Percentiles rank a stretch among this genome's conserved stretches.
Conservation (phyloP, 164 flowering plant species). For the Magnolia officinalis region DNA sequence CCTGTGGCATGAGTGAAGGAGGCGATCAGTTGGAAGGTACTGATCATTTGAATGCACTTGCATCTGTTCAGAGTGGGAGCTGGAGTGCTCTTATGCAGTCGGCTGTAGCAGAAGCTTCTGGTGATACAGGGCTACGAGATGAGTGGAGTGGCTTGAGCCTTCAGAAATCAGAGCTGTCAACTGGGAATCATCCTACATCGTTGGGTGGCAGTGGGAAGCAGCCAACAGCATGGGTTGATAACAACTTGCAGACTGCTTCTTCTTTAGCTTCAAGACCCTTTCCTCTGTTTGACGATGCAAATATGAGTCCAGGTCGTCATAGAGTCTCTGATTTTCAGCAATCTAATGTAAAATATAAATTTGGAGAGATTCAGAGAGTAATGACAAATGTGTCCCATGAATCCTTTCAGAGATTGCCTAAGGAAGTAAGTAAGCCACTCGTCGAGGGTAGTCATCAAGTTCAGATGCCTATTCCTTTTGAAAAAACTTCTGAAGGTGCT, state of each 20-base stretch:
- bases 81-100: constrained; percentile 99
- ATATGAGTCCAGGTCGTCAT: constrained; percentile 21
- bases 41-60: constrained; percentile 34
- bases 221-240: constrained; percentile 39
- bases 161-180: constrained; percentile 49
- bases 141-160: constrained; percentile 81
- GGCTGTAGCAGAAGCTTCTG: constrained; percentile 81
- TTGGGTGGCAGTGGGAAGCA: constrained; percentile 36
- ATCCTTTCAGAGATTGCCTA: background rate
- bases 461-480: constrained; percentile 31
- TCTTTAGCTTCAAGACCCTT: constrained; percentile 43
- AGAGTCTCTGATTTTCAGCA: constrained; percentile 40
- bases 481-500: constrained; percentile 25
- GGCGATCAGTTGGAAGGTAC: constrained; percentile 34
- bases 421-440: constrained; percentile 17
- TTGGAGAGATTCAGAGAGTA: constrained; percentile 6
- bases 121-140: constrained; percentile 65
- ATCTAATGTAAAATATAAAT: constrained; percentile 2
- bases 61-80: constrained; percentile 72
- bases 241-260: constrained; percentile 37
- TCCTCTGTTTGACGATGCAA: constrained; percentile 27
- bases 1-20: constrained; percentile 27
- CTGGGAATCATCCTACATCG: constrained; percentile 40
- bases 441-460: constrained; percentile 33
- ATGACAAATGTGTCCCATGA: background rate